These are phyloP conservation scores for Colletotrichum gloeosporioides DNA, from an alignment of 2,329 filamentous ascomycete genomes.

Conservation along the genomic window DNA sequence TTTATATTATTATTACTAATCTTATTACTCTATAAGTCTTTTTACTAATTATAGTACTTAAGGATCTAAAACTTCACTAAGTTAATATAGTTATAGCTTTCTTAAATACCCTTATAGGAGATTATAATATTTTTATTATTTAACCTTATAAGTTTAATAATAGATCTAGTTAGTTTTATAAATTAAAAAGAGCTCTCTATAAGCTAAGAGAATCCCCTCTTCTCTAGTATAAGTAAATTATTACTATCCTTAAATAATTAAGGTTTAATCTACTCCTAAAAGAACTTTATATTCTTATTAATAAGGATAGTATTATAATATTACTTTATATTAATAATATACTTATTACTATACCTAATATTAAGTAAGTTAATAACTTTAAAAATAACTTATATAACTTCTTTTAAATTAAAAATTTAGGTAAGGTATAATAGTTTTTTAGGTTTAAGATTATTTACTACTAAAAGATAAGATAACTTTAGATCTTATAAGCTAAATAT, in stretches of 20 bases:
- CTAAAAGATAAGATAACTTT: background rate
- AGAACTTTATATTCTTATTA: background rate
- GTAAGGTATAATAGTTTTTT: background rate
- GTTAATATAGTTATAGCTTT: background rate
- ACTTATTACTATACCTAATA: background rate
- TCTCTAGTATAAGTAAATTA: background rate
- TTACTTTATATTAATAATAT: background rate
- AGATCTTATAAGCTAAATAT: background rate
- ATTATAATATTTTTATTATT: background rate
- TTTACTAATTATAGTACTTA: background rate
- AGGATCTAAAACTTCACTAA: background rate
- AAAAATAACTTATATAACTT: background rate
- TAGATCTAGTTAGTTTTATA: background rate
- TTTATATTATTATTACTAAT: background rate
- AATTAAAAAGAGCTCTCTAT: background rate
- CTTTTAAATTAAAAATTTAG: background rate
- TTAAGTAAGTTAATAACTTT: background rate
- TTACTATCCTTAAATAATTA: background rate
- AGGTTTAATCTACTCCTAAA: background rate
- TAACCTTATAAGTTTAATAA: background rate
- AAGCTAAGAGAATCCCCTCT: background rate
- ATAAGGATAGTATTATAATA: background rate
- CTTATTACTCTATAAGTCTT: background rate
- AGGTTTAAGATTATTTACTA: background rate
- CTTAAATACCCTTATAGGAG: background rate